A percentile compares a stretch with the other conserved stretches of the same genome.
Evolutionary conservation across 495 filamentous ascomycete genomes (phyloP).

Genomic region (Aspergillus ellipticus): DNA sequence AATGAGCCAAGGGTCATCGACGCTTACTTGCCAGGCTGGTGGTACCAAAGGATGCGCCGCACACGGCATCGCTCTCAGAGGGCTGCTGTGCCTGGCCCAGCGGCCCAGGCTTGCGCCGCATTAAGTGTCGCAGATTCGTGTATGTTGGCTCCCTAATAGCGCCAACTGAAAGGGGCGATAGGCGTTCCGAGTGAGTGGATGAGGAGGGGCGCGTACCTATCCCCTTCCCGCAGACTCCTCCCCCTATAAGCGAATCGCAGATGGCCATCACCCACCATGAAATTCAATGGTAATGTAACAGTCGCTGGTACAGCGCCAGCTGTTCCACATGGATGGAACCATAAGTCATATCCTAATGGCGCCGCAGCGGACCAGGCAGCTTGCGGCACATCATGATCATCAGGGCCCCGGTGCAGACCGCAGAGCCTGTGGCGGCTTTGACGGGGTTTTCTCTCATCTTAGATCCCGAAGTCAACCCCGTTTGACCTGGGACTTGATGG

Average conservation of each 20-base stretch:
- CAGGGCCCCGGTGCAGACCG: background rate
- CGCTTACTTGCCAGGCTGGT: background rate
- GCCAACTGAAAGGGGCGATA: background rate
- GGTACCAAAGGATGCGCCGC: background rate
- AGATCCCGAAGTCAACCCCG: too few species aligned
- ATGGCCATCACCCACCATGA: background rate
- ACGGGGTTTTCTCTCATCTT: too few species aligned
- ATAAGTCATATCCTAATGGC: background rate
- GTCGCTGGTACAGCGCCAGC: background rate
- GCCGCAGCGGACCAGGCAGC: background rate
- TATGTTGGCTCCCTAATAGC: background rate
- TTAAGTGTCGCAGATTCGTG: background rate
- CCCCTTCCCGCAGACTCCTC: conserved; percentile 2
- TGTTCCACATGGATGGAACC: background rate
- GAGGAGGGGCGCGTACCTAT: background rate
- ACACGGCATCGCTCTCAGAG: background rate
- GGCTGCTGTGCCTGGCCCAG: background rate
- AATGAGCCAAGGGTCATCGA: background rate
- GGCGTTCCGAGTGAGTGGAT: background rate
- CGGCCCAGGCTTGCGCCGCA: background rate
- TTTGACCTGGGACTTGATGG: too few species aligned
- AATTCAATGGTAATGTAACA: background rate
- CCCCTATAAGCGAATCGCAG: background rate
- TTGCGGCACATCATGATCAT: background rate
- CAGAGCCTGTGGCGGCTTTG: background rate